Conservation (phyloP, 805 yeast species). For the Monosporozyma servazzii region DNA sequence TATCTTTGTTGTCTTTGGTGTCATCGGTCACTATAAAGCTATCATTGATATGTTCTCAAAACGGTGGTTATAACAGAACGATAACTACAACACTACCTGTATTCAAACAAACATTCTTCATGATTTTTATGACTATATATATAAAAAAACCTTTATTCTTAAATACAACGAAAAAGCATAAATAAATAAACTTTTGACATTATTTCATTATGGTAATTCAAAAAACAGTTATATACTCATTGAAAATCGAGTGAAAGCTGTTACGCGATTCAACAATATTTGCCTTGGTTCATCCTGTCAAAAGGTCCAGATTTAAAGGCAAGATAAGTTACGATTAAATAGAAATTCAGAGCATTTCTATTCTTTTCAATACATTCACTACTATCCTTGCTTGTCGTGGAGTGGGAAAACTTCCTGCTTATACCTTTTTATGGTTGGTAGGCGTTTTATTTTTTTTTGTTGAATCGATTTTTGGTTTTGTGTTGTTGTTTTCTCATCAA, state of each 20-base stretch:
- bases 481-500: neutral
- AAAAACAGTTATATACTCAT: neutral
- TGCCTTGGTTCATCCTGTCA: too few species aligned
- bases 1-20: constrained; percentile 77
- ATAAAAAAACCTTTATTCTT: constrained; percentile 1
- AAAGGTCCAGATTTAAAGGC: too few species aligned
- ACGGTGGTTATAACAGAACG: constrained; percentile 16
- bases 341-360: too few species aligned
- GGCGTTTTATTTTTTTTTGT: neutral
- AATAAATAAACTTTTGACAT: neutral
- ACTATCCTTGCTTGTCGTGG: neutral
- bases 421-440: neutral
- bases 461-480: neutral
- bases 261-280: neutral
- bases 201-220: neutral
- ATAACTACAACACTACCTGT: neutral
- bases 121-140: constrained; percentile 1
- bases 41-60: constrained; percentile 59
- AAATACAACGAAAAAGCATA: neutral
- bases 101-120: neutral
- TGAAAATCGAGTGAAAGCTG: neutral
- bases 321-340: too few species aligned
- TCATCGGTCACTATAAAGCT: constrained; percentile 81
- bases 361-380: too few species aligned
- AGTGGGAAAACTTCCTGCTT: neutral